Percentiles rank a stretch among this genome's conserved stretches.
Conservation (phyloP, 2,329 filamentous ascomycete genomes). For the Penicillium psychrosexuale region DNA sequence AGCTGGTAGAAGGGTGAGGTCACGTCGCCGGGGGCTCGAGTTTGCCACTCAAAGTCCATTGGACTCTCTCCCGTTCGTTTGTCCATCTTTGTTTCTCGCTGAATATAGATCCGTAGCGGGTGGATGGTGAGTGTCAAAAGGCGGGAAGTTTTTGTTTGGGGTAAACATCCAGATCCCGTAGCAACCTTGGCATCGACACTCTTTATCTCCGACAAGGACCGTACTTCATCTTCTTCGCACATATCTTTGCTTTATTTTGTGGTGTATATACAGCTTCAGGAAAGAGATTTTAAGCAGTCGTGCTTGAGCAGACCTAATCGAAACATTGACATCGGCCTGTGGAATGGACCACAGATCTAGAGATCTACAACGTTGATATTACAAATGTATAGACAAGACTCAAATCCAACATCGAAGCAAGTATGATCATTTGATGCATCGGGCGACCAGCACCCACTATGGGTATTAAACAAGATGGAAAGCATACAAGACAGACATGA, state of each 20-base stretch:
- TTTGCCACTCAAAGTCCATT: constrained; percentile 53
- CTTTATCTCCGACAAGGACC: constrained; percentile 2
- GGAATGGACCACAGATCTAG: too few relatives aligned
- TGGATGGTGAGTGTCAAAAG: constrained; percentile 4
- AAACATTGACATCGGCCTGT: neutral
- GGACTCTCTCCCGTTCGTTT: constrained; percentile 45
- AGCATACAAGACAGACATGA: neutral
- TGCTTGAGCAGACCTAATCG: neutral
- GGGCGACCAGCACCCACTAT: constrained; percentile 15
- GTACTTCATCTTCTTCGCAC: neutral
- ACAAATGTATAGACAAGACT: neutral
- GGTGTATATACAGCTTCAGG: neutral
- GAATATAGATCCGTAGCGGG: constrained; percentile 7
- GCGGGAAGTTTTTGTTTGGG: constrained; percentile 23
- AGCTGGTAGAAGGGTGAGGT: constrained; percentile 50
- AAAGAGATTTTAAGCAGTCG: neutral
- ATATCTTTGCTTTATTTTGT: neutral
- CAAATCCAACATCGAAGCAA: neutral
- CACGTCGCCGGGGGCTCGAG: constrained; percentile 42
- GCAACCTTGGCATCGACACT: constrained; percentile 12
- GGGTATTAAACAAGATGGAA: neutral
- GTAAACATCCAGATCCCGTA: constrained; percentile 21
- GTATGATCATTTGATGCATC: neutral
- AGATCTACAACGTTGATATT: neutral
- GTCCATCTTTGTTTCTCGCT: constrained; percentile 30